Conservation (phyloP, 78 protist species). For the Neovahlkampfia damariscottae region DNA sequence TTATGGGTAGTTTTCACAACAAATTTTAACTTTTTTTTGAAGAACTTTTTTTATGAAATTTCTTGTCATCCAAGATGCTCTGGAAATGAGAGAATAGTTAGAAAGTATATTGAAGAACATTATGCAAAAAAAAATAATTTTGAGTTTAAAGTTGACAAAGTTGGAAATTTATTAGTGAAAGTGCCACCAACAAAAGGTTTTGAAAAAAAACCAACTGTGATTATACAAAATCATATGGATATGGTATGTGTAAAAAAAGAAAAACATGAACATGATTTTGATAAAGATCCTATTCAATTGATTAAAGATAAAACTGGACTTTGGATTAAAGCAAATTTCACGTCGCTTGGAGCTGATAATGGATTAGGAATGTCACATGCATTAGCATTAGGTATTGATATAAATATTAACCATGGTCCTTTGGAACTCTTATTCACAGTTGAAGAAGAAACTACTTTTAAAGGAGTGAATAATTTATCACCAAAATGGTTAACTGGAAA, state of each 20-base stretch:
- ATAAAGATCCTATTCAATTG: not conserved
- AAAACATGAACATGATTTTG: not conserved
- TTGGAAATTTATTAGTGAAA: not conserved
- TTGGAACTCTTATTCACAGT: slow-evolving; percentile 28
- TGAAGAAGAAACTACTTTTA: slow-evolving; percentile 15
- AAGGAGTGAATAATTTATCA: slow-evolving; percentile 5
- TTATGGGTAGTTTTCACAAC: no score
- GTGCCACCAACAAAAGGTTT: slow-evolving; percentile 7
- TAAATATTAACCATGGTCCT: slow-evolving; percentile 18
- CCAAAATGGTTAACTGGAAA: no score
- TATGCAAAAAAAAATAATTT: not conserved
- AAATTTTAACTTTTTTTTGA: no score
- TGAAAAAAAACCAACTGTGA: not conserved
- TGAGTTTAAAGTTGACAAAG: not conserved
- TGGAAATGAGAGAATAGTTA: not conserved
- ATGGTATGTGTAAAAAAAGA: slow-evolving; percentile 7
- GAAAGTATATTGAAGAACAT: not conserved
- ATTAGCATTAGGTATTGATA: slow-evolving; percentile 11
- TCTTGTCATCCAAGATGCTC: not conserved
- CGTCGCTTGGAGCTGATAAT: not conserved
- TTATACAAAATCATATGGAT: slow-evolving; percentile 11
- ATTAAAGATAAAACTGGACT: not conserved
- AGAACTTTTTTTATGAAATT: not conserved
- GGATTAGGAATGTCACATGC: slow-evolving; percentile 15
- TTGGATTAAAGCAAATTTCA: not conserved